Evolutionary conservation across 2,329 filamentous ascomycete genomes (phyloP).

Genomic region (Chrysoporthe austroafricana): DNA sequence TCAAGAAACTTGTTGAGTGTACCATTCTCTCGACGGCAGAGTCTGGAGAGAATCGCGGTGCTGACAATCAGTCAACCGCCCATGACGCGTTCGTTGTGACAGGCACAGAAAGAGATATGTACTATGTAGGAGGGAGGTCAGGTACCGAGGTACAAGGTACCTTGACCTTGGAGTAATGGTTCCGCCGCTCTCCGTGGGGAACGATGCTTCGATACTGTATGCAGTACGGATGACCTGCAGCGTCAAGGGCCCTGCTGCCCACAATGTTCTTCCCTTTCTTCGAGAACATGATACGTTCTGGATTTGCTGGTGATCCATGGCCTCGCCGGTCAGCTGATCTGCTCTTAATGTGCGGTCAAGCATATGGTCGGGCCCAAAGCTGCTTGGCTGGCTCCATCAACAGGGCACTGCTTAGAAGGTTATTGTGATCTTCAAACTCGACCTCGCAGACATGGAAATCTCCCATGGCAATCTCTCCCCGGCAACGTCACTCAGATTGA

Average conservation of each 20-base stretch:
- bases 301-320: neutral
- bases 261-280: constrained; percentile 13
- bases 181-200: constrained; percentile 11
- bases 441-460: constrained; percentile 19
- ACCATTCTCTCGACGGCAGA: constrained; percentile 19
- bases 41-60: neutral
- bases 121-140: neutral
- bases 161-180: neutral
- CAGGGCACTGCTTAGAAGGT: neutral
- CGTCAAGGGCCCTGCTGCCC: neutral
- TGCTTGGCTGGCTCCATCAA: neutral
- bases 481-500: constrained; percentile 25
- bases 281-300: neutral
- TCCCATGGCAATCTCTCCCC: constrained; percentile 22
- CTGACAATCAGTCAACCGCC: constrained; percentile 26
- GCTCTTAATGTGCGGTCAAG: neutral
- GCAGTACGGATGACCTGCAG: neutral
- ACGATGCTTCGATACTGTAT: neutral
- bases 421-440: constrained; percentile 27
- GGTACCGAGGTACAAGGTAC: neutral
- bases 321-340: neutral
- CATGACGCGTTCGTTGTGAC: constrained; percentile 23
- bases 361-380: neutral
- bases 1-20: constrained; percentile 6
- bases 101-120: neutral